Percentiles rank a stretch among this genome's conserved stretches.
Conservation (phyloP, 23 red algal genomes). For the Gracilariopsis chorda region DNA sequence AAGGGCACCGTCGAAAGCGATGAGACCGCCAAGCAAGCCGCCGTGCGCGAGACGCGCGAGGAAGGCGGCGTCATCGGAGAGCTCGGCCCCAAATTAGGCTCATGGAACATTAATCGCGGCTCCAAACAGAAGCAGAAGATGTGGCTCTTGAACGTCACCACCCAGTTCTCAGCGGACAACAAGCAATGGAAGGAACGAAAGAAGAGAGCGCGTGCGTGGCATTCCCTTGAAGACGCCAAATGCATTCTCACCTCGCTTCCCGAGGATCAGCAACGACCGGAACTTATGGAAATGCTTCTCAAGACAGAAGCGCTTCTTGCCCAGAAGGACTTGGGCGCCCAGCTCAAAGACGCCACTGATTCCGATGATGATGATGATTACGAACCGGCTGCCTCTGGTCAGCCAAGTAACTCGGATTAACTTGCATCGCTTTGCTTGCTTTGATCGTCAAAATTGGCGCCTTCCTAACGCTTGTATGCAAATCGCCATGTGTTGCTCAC, state of each 20-base stretch:
- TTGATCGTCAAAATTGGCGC: no score
- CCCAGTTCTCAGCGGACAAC: slow-evolving; percentile 16
- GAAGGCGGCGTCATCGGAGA: slow-evolving; percentile 84
- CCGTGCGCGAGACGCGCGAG: slow-evolving; percentile 88
- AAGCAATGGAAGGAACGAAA: slow-evolving; percentile 75
- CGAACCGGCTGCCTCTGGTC: neutral
- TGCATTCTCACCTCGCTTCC: neutral
- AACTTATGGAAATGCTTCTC: slow-evolving; percentile 80
- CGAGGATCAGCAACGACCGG: slow-evolving; percentile 39
- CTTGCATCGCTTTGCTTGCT: no score
- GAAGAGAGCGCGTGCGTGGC: slow-evolving; percentile 65
- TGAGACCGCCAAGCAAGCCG: slow-evolving; percentile 74
- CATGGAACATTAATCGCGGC: slow-evolving; percentile 37
- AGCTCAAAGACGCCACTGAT: neutral
- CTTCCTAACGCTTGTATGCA: no score
- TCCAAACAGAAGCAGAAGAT: slow-evolving; percentile 73
- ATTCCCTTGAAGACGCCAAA: slow-evolving; percentile 67
- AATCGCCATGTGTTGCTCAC: no score
- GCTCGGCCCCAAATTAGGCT: slow-evolving; percentile 75
- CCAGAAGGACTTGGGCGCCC: neutral
- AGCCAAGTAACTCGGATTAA: no score
- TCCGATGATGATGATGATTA: neutral
- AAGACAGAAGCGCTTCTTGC: slow-evolving; percentile 23
- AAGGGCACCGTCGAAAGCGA: slow-evolving; percentile 82
- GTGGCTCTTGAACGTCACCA: slow-evolving; percentile 76